phyloP scores from a whole-genome alignment of 2,329 filamentous ascomycete genomes.

The Beauveria medogensis region DNA sequence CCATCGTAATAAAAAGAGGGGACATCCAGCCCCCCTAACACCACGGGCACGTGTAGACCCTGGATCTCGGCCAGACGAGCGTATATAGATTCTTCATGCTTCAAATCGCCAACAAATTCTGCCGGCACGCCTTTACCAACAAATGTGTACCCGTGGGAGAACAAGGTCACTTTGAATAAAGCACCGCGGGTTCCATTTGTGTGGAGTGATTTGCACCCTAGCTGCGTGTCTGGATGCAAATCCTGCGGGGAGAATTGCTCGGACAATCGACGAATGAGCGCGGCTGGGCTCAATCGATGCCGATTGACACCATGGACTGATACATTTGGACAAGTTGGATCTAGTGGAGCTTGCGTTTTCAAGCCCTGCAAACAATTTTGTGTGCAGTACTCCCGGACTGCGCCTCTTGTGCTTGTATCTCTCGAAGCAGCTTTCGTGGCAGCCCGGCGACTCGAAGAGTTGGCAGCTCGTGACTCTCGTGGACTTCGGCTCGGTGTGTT shows the following conservation, averaged over 20 bases:
- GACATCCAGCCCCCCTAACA: neutral
- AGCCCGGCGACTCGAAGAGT: neutral
- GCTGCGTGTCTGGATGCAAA: neutral
- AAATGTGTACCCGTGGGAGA: neutral
- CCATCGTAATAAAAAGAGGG: neutral
- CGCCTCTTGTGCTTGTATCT: neutral
- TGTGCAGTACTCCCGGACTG: neutral
- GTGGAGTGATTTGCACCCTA: neutral
- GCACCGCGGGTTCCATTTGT: neutral
- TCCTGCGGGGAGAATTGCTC: neutral
- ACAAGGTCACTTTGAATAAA: neutral
- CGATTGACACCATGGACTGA: neutral
- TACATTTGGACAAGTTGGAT: neutral
- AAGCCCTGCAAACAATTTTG: neutral
- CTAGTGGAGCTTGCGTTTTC: neutral
- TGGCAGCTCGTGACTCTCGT: slow-evolving; percentile 15
- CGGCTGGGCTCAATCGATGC: neutral
- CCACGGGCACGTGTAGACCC: neutral
- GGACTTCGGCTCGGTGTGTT: slow-evolving; percentile 12
- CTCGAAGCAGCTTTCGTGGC: neutral
- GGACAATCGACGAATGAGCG: neutral
- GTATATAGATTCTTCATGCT: neutral
- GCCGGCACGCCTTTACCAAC: neutral
- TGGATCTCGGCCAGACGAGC: neutral
- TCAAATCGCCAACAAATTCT: neutral